These are phyloP conservation scores for Diaporthe citriasiana DNA, from an alignment of 2,329 filamentous ascomycete species.

Conservation along the genomic window DNA sequence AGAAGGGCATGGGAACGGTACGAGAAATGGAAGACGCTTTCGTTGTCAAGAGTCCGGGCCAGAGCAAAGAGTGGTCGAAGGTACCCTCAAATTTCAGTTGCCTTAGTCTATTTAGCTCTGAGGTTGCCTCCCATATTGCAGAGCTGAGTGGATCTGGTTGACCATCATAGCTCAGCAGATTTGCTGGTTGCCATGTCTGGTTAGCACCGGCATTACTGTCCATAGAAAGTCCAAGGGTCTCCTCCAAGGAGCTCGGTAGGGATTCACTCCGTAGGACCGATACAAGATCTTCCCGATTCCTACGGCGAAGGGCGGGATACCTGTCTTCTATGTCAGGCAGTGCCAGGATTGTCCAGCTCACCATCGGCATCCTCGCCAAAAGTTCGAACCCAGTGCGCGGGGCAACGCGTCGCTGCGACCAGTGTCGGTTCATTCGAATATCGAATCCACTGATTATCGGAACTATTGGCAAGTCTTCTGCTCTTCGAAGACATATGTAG, in stretches of 20 bases:
- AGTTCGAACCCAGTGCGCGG: neutral
- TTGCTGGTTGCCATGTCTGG: neutral
- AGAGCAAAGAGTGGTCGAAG: neutral
- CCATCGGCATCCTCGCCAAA: neutral
- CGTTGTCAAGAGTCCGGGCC: neutral
- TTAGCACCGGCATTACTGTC: neutral
- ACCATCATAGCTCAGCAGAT: neutral
- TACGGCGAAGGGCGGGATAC: neutral
- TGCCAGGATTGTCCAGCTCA: neutral
- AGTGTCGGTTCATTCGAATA: neutral
- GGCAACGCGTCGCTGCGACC: neutral
- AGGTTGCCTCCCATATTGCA: neutral
- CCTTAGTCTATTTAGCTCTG: neutral
- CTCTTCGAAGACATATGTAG: neutral
- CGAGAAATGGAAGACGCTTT: neutral
- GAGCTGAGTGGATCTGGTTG: neutral
- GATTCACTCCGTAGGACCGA: neutral
- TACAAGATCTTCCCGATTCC: neutral
- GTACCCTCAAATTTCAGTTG: neutral
- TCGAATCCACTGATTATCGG: neutral
- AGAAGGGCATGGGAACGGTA: neutral
- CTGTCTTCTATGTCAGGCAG: neutral
- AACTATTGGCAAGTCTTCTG: neutral
- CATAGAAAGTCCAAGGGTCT: neutral
- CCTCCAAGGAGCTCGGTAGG: neutral